Base-by-base conservation (phyloP, 2,329 filamentous ascomycete species). In the Tolypocladium paradoxum region DNA sequence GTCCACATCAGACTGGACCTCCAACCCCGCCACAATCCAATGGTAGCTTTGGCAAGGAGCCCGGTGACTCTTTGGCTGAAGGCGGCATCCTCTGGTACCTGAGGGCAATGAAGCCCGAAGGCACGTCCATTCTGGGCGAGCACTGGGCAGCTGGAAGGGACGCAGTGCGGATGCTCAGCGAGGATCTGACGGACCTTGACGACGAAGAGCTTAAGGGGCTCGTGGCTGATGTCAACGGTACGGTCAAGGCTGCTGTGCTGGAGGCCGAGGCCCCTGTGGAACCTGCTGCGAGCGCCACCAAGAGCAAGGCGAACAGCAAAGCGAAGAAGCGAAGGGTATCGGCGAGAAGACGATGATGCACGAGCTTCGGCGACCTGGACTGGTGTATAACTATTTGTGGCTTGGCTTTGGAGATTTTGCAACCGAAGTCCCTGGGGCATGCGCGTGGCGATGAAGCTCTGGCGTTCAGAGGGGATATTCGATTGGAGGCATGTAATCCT, bases 61-160 rank as follows among this genome's bases (percentile, higher is more conserved):
- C 75, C 2, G 57, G 63, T 4, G 79, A 83, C 36, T 73, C 78
- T 14, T 73, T 90, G 46, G 79, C 79, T 2, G 77, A 85, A 49
- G 92, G 92, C 54, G 92, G 92, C 35, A 76, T 95, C 14, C 83
- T 89, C 8, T 96, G 90, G 90, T 96, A 95, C 68, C 79, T 96
- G 55, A 81, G 88, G 63, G 78, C 82, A 9, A 95, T 95, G 64
- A 82, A 93, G 50, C 86, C 88, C 1, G 52, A 82, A 51, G 92
- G 90, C 53, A 95, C 90, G 0, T 92, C 86, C 0, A 81, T 92
- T 11, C 76, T 88, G 53, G 85, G 86, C 58, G 87, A 92, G 68
- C 78, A 83, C 51, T 69, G 66, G 65, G 63, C 58, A 76, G 83
- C 81, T 0, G 88, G 85, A 2, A 78, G 84, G 35, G 87, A 91